Evolutionary conservation across 352 stramenopile species (phyloP), one percentile per base, ranked within the genome.

Genomic region (Aphanomyces euteiches): DNA sequence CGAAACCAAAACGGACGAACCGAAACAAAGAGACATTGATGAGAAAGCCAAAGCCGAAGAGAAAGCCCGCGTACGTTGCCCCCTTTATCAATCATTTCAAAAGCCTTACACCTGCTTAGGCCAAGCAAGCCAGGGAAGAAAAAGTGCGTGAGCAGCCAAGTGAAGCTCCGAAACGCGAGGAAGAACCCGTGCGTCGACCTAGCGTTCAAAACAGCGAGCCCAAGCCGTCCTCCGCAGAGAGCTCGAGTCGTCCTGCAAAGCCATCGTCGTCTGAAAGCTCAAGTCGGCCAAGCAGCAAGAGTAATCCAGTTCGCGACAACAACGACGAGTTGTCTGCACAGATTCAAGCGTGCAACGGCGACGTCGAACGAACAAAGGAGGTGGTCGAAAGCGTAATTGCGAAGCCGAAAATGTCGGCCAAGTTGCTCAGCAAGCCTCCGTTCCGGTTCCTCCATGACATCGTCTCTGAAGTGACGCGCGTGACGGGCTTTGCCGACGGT

Each of bases 381-480:
- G 66, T 90, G 50, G 68, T 93, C 13, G 85, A 93, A 70, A 88
- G 89, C 65, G 75, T 96, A 48, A 93, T 94, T 61, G 67, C 80
- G 5, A 92, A 91, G 53, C 85, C 86, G 56, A 96, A 95, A 69
- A 93, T 95, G 86, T 85, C 80, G 1, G 76, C 81, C 36, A 94
- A 96, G 67, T 67, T 95, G 8, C 72, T 96, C 19, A 79, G 78
- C 50, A 95, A 95, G 60, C 89, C 89, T 15, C 89, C 89, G 17
- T 96, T 96, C 73, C 88, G 88, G 21, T 96, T 96, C 72, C 75
- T 96, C 38, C 88, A 96, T 67, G 88, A 96, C 67, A 80, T 96
- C 38, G 75, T 95, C 43, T 89, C 81, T 7, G 87, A 93, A 72
- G 72, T 96, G 47, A 93, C 81, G 45, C 85, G 83, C 36, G 73